Conservation (phyloP, 805 yeast genomes). For the Zygoascus biomembranicola region DNA sequence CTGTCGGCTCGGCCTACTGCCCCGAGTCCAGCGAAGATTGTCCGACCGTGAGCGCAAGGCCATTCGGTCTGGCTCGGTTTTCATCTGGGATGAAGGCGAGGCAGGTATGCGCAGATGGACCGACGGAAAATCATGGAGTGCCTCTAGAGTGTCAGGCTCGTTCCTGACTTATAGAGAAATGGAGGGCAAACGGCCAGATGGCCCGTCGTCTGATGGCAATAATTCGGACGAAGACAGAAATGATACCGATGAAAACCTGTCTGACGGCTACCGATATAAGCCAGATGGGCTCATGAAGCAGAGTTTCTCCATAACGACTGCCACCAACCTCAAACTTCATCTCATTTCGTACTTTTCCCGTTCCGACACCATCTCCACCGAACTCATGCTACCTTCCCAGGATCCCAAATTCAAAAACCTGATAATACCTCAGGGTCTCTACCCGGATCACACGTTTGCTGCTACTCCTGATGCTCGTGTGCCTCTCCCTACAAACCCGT, state of each 20-base stretch:
- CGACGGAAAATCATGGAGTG: slow-evolving; percentile 67
- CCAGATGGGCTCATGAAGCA: slow-evolving; percentile 55
- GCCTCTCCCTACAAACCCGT: neutral
- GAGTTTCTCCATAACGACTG: slow-evolving; percentile 49
- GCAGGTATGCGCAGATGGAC: slow-evolving; percentile 75
- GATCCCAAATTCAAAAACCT: slow-evolving; percentile 34
- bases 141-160: slow-evolving; percentile 58
- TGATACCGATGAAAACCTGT: slow-evolving; percentile 8
- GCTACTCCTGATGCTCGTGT: slow-evolving; percentile 1
- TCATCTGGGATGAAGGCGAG: slow-evolving; percentile 64
- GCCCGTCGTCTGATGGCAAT: slow-evolving; percentile 1
- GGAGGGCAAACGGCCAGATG: slow-evolving; percentile 28
- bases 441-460: slow-evolving; percentile 28
- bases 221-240: slow-evolving; percentile 2
- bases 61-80: slow-evolving; percentile 53
- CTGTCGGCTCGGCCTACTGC: slow-evolving; percentile 45
- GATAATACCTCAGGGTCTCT: slow-evolving; percentile 30
- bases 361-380: slow-evolving; percentile 22
- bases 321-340: slow-evolving; percentile 47
- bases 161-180: slow-evolving; percentile 58
- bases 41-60: slow-evolving; percentile 45
- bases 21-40: slow-evolving; percentile 51
- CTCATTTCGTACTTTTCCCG: slow-evolving; percentile 47
- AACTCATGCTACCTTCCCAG: slow-evolving; percentile 36
- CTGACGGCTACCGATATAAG: slow-evolving; percentile 35